Evolutionary conservation across 805 yeast genomes (phyloP).

Genomic region (Metschnikowia reukaufii): DNA sequence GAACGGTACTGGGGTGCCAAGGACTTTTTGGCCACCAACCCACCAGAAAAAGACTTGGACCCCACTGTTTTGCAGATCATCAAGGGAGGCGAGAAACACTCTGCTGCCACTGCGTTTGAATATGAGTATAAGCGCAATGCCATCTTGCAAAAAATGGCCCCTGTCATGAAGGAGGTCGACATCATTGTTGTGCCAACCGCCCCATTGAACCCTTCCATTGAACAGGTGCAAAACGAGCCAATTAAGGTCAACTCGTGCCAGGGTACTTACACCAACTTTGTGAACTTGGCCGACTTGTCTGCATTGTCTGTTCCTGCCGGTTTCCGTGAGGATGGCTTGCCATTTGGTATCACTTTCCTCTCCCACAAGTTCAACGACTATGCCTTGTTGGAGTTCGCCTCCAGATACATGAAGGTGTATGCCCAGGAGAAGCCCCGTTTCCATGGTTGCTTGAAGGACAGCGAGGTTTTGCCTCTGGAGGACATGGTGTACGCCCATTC

Average conservation of each 20-base stretch:
- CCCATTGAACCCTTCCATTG: conserved; percentile 85
- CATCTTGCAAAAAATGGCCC: conserved; percentile 63
- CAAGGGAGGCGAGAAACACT: conserved; percentile 69
- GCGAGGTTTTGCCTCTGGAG: conserved; percentile 32
- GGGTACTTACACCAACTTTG: conserved; percentile 98
- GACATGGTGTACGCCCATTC: conserved; percentile 45
- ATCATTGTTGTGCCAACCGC: conserved; percentile 89
- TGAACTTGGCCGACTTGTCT: conserved; percentile 88
- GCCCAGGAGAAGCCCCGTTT: conserved; percentile 49
- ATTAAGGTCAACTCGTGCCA: conserved; percentile 80
- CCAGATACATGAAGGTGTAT: conserved; percentile 56
- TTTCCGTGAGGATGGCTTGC: conserved; percentile 78
- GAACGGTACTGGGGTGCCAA: conserved; percentile 86
- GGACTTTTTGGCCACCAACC: conserved; percentile 67
- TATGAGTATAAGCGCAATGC: conserved; percentile 86
- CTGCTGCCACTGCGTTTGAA: conserved; percentile 82
- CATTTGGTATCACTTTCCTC: conserved; percentile 85
- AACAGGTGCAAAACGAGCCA: conserved; percentile 73
- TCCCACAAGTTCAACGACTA: conserved; percentile 83
- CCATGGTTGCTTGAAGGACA: conserved; percentile 52
- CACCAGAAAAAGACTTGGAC: conserved; percentile 71
- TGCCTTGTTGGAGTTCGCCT: conserved; percentile 83
- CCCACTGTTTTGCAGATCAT: conserved; percentile 81
- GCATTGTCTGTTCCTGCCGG: conserved; percentile 93
- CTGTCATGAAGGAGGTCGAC: conserved; percentile 60